These are phyloP conservation scores for Suillus tomentosus DNA, from an alignment of 768 basidiomycete genomes.

Conservation along the genomic window DNA sequence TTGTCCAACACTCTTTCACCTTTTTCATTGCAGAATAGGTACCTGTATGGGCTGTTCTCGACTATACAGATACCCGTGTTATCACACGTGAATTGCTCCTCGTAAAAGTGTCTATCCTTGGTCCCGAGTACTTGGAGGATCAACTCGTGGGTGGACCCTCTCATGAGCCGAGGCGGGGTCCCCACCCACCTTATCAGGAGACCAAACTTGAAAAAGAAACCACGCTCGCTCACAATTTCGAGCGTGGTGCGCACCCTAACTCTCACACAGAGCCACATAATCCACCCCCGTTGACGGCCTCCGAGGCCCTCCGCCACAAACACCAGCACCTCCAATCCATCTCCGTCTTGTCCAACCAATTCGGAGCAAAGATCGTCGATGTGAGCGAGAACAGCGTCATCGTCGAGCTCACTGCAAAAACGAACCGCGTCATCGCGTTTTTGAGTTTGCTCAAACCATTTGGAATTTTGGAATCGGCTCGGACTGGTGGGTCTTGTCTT, in stretches of 20 bases:
- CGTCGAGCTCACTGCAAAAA: slow-evolving; percentile 94
- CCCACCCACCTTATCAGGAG: slow-evolving; percentile 28
- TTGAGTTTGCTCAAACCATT: slow-evolving; percentile 89
- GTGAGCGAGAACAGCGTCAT: slow-evolving; percentile 94
- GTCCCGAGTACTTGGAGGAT: slow-evolving; percentile 94
- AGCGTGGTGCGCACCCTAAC: slow-evolving; percentile 52
- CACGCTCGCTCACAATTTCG: slow-evolving; percentile 75
- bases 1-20: background rate
- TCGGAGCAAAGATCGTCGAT: slow-evolving; percentile 92
- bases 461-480: slow-evolving; percentile 91
- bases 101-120: slow-evolving; percentile 95
- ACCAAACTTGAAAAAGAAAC: slow-evolving; percentile 73
- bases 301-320: slow-evolving; percentile 85
- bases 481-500: slow-evolving; percentile 67
- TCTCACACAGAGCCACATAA: slow-evolving; percentile 19
- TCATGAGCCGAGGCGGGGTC: slow-evolving; percentile 64
- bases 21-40: slow-evolving; percentile 55
- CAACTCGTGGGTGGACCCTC: slow-evolving; percentile 86
- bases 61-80: slow-evolving; percentile 91
- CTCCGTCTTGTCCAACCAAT: slow-evolving; percentile 80
- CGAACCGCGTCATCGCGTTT: slow-evolving; percentile 89
- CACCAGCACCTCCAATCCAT: slow-evolving; percentile 91
- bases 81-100: slow-evolving; percentile 94
- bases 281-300: slow-evolving; percentile 55
- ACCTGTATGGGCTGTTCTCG: slow-evolving; percentile 98